Percentiles rank a stretch among this genome's conserved stretches.
phyloP scores from a whole-genome alignment of 805 yeast genomes.

The Suhomyces kilbournensis region DNA sequence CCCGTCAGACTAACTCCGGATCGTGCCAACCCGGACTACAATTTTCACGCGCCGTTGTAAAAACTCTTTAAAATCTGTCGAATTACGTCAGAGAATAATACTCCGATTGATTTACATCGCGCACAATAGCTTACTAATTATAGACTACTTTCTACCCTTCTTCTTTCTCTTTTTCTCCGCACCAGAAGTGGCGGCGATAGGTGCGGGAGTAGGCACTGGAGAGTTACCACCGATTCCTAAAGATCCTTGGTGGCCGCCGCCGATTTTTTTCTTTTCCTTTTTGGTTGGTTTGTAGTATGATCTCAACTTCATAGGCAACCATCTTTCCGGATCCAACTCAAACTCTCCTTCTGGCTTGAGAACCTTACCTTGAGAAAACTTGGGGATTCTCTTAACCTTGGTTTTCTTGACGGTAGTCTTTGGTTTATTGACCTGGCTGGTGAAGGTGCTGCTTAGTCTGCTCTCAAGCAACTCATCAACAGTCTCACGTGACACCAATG shows the following conservation, averaged over 20 bases:
- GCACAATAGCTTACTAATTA: not conserved
- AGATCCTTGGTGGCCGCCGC: slow-evolving; percentile 15
- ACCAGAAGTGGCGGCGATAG: slow-evolving; percentile 1
- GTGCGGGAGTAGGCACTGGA: slow-evolving; percentile 2
- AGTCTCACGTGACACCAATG: slow-evolving; percentile 14
- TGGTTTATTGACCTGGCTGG: not conserved
- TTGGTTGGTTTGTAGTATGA: slow-evolving; percentile 77
- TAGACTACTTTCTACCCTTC: slow-evolving; percentile 15
- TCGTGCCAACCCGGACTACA: not conserved
- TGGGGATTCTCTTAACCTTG: slow-evolving; percentile 25
- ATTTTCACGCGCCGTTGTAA: not conserved
- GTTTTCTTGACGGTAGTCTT: slow-evolving; percentile 12
- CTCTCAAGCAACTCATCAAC: slow-evolving; percentile 29
- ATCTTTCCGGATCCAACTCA: slow-evolving; percentile 62
- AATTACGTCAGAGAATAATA: not conserved
- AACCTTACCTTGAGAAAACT: slow-evolving; percentile 27
- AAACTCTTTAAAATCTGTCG: no score
- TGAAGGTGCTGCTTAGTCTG: not conserved
- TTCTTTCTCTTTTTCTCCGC: slow-evolving; percentile 12
- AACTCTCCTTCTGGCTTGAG: slow-evolving; percentile 23
- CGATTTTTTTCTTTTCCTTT: slow-evolving; percentile 40
- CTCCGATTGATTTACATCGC: not conserved
- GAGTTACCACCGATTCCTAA: slow-evolving; percentile 7
- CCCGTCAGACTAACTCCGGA: not conserved
- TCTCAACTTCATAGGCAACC: slow-evolving; percentile 88